Evolutionary conservation across 2,329 filamentous ascomycete species (phyloP).

Genomic region (Dothideomycetes sp.): DNA sequence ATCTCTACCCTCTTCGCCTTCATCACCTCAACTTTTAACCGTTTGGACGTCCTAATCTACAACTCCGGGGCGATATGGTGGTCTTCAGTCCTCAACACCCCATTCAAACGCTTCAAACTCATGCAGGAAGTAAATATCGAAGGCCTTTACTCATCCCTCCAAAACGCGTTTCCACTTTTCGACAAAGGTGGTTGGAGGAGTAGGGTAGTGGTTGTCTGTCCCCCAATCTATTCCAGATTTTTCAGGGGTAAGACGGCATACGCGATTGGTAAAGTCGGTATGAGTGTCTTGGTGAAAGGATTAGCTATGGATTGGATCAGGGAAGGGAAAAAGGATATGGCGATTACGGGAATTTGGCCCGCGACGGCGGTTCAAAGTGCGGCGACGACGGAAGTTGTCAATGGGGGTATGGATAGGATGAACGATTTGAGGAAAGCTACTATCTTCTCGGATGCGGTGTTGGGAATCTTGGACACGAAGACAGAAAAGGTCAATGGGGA

Average conservation of each 20-base stretch:
- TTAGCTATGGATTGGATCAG: constrained; percentile 72
- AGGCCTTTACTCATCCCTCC: constrained; percentile 64
- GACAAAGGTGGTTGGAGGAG: constrained; percentile 39
- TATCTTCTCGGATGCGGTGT: constrained; percentile 71
- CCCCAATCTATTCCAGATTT: constrained; percentile 78
- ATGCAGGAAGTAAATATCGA: constrained; percentile 69
- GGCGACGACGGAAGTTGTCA: constrained; percentile 51
- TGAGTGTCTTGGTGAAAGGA: constrained; percentile 74
- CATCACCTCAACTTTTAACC: constrained; percentile 26
- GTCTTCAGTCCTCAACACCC: constrained; percentile 63
- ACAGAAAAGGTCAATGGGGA: constrained; percentile 57
- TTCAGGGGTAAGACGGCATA: constrained; percentile 81
- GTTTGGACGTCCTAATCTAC: constrained; percentile 68
- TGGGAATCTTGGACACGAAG: constrained; percentile 59
- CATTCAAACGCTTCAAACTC: constrained; percentile 43
- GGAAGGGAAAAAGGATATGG: constrained; percentile 57
- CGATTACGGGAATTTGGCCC: constrained; percentile 75
- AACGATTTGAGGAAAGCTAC: constrained; percentile 30
- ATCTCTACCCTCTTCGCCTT: not conserved
- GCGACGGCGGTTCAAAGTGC: constrained; percentile 68
- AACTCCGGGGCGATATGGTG: constrained; percentile 84
- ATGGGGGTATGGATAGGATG: constrained; percentile 19
- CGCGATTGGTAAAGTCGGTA: constrained; percentile 66
- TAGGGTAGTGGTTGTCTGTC: constrained; percentile 68
- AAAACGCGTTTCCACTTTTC: constrained; percentile 61